A percentile compares a stretch with the other conserved stretches of the same genome.
Conservation (phyloP, 768 basidiomycete species). For the Punctularia strigosozonata region DNA sequence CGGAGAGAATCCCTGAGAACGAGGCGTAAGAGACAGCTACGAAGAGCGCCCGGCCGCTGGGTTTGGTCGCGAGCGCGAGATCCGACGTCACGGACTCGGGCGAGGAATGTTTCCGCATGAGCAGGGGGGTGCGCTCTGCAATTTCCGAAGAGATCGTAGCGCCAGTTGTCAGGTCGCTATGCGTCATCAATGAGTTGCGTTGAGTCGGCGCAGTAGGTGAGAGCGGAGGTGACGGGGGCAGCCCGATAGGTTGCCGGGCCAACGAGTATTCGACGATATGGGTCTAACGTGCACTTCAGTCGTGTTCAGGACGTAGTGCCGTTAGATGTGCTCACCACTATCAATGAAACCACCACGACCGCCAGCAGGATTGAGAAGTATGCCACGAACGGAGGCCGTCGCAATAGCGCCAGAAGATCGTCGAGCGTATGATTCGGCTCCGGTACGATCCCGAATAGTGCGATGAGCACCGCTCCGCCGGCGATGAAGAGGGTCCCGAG, state of each 20-base stretch:
- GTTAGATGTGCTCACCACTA: conserved; percentile 36
- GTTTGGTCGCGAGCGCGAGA: conserved; percentile 9
- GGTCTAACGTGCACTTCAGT: conserved; percentile 33
- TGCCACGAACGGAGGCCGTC: conserved; percentile 62
- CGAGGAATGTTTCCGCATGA: conserved; percentile 26
- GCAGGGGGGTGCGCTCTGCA: conserved; percentile 46
- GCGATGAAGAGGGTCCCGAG: conserved; percentile 84
- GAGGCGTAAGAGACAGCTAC: conserved; percentile 81
- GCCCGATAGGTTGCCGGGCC: conserved; percentile 21
- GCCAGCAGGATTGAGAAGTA: conserved; percentile 71
- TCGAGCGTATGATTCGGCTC: conserved; percentile 81
- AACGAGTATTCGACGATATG: conserved; percentile 62
- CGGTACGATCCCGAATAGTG: conserved; percentile 84
- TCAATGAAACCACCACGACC: conserved; percentile 45
- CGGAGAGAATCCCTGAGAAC: conserved; percentile 78
- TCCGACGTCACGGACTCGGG: conserved; percentile 12
- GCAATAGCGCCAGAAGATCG: conserved; percentile 69
- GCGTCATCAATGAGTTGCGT: too few species aligned
- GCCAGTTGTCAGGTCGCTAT: conserved; percentile 5
- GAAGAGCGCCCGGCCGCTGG: conserved; percentile 38
- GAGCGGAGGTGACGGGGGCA: conserved; percentile 24
- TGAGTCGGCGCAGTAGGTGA: conserved; percentile 21
- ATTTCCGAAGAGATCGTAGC: conserved; percentile 8
- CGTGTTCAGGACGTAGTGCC: neutral
- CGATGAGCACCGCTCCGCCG: conserved; percentile 80